Evolutionary conservation across 768 basidiomycete genomes (phyloP).

Genomic region (Amanita thiersii): DNA sequence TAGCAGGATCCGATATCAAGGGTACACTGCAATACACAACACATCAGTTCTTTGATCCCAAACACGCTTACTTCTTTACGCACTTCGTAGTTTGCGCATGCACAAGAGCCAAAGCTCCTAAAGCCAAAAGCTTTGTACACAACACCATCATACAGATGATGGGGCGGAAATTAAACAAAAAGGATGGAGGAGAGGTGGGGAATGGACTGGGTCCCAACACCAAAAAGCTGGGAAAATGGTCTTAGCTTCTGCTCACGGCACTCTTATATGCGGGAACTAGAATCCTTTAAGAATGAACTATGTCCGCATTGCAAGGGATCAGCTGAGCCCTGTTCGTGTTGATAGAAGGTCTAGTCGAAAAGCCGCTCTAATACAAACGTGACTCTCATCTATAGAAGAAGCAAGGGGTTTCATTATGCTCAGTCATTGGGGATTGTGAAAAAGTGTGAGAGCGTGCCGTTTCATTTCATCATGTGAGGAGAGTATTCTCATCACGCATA

Average conservation of each 20-base stretch:
- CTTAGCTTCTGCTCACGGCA: background rate
- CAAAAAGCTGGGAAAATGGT: background rate
- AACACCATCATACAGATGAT: background rate
- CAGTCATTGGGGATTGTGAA: background rate
- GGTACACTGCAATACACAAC: background rate
- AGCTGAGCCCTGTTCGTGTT: background rate
- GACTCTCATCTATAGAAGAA: background rate
- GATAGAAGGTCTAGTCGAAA: background rate
- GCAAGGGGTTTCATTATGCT: background rate
- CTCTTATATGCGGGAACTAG: background rate
- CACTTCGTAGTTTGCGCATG: background rate
- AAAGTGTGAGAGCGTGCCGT: background rate
- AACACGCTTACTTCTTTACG: background rate
- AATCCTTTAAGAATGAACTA: background rate
- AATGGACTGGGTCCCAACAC: no score
- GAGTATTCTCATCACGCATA: background rate
- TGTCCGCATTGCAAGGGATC: background rate
- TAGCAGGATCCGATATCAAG: slow-evolving; percentile 25
- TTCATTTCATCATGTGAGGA: no score
- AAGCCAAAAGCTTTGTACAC: background rate
- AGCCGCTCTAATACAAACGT: background rate
- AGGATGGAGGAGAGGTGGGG: no score
- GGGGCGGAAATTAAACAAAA: no score
- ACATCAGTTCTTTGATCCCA: no score
- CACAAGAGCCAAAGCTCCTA: background rate